These are phyloP conservation scores for Leptomonas seymouri DNA, from an alignment of 208 protist genomes.

Conservation along the genomic window DNA sequence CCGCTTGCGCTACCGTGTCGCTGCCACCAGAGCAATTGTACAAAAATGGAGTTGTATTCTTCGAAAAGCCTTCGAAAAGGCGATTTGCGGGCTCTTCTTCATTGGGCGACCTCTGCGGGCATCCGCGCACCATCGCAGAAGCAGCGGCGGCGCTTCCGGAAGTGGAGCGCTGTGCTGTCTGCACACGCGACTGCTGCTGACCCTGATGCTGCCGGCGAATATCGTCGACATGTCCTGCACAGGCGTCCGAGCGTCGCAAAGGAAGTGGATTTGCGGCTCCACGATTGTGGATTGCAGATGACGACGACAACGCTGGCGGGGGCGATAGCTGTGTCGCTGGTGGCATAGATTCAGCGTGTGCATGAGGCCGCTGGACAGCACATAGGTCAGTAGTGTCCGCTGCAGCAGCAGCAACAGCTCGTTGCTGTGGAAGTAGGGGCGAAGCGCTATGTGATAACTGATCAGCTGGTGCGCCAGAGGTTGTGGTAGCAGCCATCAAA, in stretches of 20 bases:
- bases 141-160: neutral
- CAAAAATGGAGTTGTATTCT: neutral
- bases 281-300: neutral
- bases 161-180: conserved; percentile 1
- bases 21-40: neutral
- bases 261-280: conserved; percentile 10
- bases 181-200: conserved; percentile 6
- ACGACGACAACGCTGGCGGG: neutral
- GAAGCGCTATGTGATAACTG: neutral
- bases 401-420: too few relatives aligned
- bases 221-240: neutral
- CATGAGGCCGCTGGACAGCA: too few relatives aligned
- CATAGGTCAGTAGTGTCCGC: too few relatives aligned
- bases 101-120: neutral
- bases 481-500: neutral
- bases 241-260: neutral
- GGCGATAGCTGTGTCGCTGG: neutral
- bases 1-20: neutral
- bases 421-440: neutral
- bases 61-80: neutral
- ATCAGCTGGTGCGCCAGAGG: neutral
- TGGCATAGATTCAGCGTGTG: too few relatives aligned
- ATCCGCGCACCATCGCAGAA: neutral
- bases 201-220: conserved; percentile 6
- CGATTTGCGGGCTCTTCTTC: neutral